phyloP scores from a whole-genome alignment of 176 grass and related monocot genomes.

The Oryza punctata region DNA sequence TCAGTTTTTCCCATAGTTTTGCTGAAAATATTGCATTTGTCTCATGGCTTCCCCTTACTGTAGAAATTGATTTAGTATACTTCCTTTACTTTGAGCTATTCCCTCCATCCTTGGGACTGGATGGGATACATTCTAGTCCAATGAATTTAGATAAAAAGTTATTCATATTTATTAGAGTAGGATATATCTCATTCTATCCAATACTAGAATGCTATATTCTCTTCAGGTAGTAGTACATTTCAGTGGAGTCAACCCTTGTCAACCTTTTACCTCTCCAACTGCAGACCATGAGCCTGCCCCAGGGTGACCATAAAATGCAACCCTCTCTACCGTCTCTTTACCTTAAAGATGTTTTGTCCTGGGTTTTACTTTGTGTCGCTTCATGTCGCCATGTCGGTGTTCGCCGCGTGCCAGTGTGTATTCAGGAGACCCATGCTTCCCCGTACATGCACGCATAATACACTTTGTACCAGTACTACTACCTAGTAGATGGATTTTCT shows the following conservation, averaged over 20 bases:
- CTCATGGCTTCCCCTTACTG: no score
- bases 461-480: no score
- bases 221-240: no score
- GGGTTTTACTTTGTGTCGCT: conserved; percentile 4
- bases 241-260: conserved; percentile 27
- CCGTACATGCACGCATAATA: neutral
- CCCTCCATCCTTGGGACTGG: no score
- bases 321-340: neutral
- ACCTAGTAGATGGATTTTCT: neutral
- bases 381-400: neutral
- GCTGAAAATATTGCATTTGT: neutral
- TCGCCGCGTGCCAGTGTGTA: neutral
- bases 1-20: neutral
- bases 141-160: no score
- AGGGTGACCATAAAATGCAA: conserved; percentile 14
- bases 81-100: no score
- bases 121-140: no score
- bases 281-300: neutral
- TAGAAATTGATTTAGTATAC: neutral
- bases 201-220: no score
- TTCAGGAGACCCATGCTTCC: neutral
- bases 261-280: conserved; percentile 7
- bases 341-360: conserved; percentile 7
- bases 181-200: no score
- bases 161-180: no score